phyloP scores from a whole-genome alignment of 345 rosid genomes.

The Rhizophora mangle region DNA sequence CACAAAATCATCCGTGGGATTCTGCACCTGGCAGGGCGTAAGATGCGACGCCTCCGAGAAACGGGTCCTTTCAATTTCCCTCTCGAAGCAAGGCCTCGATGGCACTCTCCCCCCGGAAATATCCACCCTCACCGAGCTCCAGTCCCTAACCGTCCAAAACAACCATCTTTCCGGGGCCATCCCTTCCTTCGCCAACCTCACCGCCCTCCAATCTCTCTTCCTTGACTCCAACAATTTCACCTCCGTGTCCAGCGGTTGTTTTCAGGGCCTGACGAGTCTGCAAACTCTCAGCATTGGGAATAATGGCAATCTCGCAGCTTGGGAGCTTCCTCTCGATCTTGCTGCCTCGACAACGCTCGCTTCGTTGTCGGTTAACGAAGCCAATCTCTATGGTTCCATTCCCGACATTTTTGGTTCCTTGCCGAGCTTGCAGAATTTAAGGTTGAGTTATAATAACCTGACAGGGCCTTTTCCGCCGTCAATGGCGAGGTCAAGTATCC shows the following conservation, averaged over 20 bases:
- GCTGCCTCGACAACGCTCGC: constrained; percentile 38
- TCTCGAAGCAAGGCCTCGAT: constrained; percentile 34
- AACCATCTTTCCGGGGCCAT: constrained; percentile 57
- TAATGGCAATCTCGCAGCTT: constrained; percentile 32
- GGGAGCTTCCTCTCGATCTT: constrained; percentile 68
- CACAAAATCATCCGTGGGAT: constrained; percentile 29
- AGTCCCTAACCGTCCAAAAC: constrained; percentile 39
- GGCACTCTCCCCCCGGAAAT: constrained; percentile 54
- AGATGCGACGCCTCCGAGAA: constrained; percentile 37
- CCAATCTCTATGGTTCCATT: constrained; percentile 44
- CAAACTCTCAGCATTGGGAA: constrained; percentile 47
- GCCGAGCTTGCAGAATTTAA: constrained; percentile 43
- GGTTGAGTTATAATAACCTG: constrained; percentile 74
- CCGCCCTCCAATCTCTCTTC: constrained; percentile 40
- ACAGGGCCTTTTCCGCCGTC: constrained; percentile 67
- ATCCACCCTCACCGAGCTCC: constrained; percentile 54
- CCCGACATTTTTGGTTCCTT: constrained; percentile 63
- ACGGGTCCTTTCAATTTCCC: constrained; percentile 44
- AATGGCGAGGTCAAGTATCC: constrained; percentile 45
- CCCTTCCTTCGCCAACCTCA: constrained; percentile 57
- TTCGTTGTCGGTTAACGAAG: constrained; percentile 38
- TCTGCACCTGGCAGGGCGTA: constrained; percentile 62
- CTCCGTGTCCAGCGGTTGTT: constrained; percentile 48
- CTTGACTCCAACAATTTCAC: constrained; percentile 59
- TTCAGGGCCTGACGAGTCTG: constrained; percentile 56